Conservation (phyloP, 441 rosid genomes). For the Jatropha multifida region DNA sequence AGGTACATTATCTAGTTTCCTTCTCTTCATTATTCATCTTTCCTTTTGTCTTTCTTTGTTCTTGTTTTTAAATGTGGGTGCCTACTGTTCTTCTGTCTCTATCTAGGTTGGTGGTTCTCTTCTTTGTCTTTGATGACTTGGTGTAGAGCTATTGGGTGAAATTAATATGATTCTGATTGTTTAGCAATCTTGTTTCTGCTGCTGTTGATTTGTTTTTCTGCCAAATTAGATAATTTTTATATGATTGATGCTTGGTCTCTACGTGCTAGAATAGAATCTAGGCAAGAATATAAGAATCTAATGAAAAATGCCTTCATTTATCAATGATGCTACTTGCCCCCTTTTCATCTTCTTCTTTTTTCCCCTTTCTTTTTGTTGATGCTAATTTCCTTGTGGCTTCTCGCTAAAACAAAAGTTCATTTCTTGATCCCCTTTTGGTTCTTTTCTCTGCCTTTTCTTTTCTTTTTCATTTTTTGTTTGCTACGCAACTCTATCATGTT, state of each 20-base stretch:
- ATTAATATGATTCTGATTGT: conserved; percentile 5
- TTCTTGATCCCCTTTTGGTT: conserved; percentile 22
- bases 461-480: not conserved
- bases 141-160: not conserved
- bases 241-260: conserved; percentile 10
- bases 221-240: not conserved
- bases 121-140: not conserved
- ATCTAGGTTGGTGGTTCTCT: not conserved
- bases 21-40: conserved; percentile 1
- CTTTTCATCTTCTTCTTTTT: not conserved
- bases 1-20: conserved; percentile 24
- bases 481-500: not conserved
- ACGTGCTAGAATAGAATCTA: conserved; percentile 11
- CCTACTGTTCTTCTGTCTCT: not conserved
- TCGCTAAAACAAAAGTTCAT: conserved; percentile 21
- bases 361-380: conserved; percentile 12
- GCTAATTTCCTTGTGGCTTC: conserved; percentile 23
- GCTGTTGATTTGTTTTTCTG: not conserved
- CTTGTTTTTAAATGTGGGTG: conserved; percentile 11
- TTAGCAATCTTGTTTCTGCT: not conserved
- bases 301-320: conserved; percentile 6
- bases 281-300: conserved; percentile 22
- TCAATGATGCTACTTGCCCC: conserved; percentile 7
- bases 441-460: conserved; percentile 5
- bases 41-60: conserved; percentile 11